Evolutionary conservation across 1,139 yeast species (phyloP).

Genomic region (Nakaseomyces uthaithaninus): DNA sequence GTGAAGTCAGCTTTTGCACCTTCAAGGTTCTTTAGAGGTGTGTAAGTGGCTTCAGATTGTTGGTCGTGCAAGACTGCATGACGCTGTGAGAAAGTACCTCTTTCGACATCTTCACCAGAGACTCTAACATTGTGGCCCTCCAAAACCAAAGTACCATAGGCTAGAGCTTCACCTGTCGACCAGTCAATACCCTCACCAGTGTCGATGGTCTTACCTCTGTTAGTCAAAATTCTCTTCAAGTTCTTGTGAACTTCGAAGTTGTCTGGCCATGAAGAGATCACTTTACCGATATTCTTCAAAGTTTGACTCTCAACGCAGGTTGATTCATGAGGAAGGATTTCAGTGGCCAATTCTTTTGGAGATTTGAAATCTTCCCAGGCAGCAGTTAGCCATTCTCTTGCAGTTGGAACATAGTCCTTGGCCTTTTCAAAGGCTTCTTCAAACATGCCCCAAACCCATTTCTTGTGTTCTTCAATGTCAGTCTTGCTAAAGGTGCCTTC

Average conservation of each 20-base stretch:
- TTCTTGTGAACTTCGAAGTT: constrained; percentile 90
- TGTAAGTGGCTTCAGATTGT: constrained; percentile 68
- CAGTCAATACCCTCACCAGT: constrained; percentile 94
- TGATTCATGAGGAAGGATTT: constrained; percentile 91
- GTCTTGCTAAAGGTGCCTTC: constrained; percentile 86
- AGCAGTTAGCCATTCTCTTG: constrained; percentile 96
- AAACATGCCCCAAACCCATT: constrained; percentile 94
- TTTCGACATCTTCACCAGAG: constrained; percentile 99
- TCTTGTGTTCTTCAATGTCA: constrained; percentile 91
- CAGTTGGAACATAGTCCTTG: constrained; percentile 83
- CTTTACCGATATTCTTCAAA: constrained; percentile 70
- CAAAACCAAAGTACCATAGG: constrained; percentile 82
- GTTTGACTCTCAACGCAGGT: constrained; percentile 73
- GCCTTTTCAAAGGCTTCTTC: constrained; percentile 85
- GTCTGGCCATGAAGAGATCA: constrained; percentile 77
- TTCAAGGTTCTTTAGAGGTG: constrained; percentile 73
- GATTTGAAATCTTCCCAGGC: constrained; percentile 99
- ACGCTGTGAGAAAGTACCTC: constrained; percentile 99
- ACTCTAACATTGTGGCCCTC: constrained; percentile 97
- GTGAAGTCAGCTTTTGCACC: constrained; percentile 81
- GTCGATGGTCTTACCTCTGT: constrained; percentile 80
- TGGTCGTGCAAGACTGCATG: constrained; percentile 98
- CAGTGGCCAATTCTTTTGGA: constrained; percentile 94
- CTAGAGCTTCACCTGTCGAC: constrained; percentile 99
- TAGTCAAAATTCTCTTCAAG: constrained; percentile 85